Evolutionary conservation across 257 asterid genomes (phyloP).

Genomic region (Penstemon barbatus): DNA sequence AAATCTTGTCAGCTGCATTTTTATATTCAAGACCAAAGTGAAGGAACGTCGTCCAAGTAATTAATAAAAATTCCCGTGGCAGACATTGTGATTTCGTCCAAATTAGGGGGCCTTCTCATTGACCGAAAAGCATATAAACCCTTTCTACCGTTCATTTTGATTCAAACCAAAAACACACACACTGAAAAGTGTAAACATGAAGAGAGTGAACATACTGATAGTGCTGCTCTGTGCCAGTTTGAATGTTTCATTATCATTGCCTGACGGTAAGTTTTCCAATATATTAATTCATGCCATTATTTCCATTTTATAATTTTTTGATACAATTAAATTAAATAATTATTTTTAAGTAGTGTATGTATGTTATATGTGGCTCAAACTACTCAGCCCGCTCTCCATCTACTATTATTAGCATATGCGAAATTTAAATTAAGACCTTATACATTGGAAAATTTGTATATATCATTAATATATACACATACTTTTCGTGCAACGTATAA

Average conservation of each 20-base stretch:
- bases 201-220: constrained; percentile 27
- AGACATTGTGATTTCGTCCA: constrained; percentile 26
- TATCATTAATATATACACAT: no score
- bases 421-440: no score
- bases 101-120: constrained; percentile 27
- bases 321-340: no score
- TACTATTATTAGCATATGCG: no score
- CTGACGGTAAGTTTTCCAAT: constrained; percentile 38
- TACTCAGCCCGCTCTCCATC: no score
- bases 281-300: neutral
- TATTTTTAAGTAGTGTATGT: no score
- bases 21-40: no score
- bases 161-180: constrained; percentile 23
- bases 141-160: constrained; percentile 26
- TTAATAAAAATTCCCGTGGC: constrained; percentile 31
- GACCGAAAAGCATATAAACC: constrained; percentile 42
- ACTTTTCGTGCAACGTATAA: no score
- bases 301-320: no score
- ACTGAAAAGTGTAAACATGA: constrained; percentile 28
- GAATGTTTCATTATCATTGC: constrained; percentile 31
- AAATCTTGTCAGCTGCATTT: no score
- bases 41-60: neutral
- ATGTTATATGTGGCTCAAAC: no score
- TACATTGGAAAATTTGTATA: no score
- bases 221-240: constrained; percentile 29